Percentiles rank a stretch among this genome's conserved stretches.
Evolutionary conservation across 768 basidiomycete genomes (phyloP).

Genomic region (Lentinula raphanica): DNA sequence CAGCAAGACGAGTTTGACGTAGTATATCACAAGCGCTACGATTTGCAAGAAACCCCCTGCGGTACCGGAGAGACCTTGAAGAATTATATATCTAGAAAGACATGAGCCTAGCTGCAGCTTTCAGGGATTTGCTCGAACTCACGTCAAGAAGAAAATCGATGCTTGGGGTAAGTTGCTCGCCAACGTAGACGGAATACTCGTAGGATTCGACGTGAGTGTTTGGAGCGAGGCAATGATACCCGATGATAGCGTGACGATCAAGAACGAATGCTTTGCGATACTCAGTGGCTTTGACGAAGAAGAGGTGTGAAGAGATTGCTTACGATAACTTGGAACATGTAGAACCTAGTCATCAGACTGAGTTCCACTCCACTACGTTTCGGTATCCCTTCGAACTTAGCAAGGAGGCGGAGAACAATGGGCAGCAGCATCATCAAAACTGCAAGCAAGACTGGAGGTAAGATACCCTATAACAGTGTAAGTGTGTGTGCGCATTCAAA

Average conservation of each 20-base stretch:
- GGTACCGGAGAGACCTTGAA: constrained; percentile 76
- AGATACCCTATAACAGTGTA: constrained; percentile 53
- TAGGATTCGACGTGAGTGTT: constrained; percentile 60
- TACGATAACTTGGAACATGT: constrained; percentile 89
- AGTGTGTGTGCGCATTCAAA: background rate
- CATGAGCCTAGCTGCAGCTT: no score
- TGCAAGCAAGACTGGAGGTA: constrained; percentile 83
- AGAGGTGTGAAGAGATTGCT: constrained; percentile 24
- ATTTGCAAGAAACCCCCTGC: constrained; percentile 79
- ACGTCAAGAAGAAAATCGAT: constrained; percentile 90
- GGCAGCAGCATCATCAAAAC: constrained; percentile 87
- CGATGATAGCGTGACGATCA: constrained; percentile 80
- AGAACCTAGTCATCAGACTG: constrained; percentile 87
- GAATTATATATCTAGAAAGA: constrained; percentile 73
- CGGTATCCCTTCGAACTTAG: constrained; percentile 86
- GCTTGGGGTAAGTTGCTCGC: constrained; percentile 77
- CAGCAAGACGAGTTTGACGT: constrained; percentile 82
- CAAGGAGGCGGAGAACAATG: constrained; percentile 75
- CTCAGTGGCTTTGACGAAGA: background rate
- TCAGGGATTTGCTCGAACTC: constrained; percentile 21
- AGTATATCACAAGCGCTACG: constrained; percentile 75
- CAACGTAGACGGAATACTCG: constrained; percentile 61
- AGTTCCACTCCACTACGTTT: constrained; percentile 79
- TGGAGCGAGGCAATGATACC: constrained; percentile 76
- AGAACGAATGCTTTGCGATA: constrained; percentile 75